A percentile compares a stretch with the other conserved stretches of the same genome.
Conservation (phyloP, 2,329 filamentous ascomycete species). For the Fusarium keratoplasticum region DNA sequence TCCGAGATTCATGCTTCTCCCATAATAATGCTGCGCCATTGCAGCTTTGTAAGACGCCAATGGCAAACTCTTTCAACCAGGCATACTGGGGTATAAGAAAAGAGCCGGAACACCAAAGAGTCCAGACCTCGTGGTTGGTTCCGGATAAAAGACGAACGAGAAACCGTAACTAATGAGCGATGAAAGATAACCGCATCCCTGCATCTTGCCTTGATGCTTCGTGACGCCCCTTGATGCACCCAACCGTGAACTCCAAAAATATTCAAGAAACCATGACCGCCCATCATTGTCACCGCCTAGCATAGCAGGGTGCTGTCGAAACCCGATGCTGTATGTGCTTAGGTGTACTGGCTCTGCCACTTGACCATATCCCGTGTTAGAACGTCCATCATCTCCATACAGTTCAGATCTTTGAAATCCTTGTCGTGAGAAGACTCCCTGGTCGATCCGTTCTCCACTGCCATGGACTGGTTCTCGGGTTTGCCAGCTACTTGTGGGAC, state of each 20-base stretch:
- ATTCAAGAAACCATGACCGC: slow-evolving; percentile 6
- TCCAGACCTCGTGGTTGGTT: slow-evolving; percentile 11
- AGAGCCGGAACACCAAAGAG: slow-evolving; percentile 20
- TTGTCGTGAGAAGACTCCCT: slow-evolving; percentile 47
- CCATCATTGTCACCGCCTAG: neutral
- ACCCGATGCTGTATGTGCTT: slow-evolving; percentile 19
- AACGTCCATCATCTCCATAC: slow-evolving; percentile 91
- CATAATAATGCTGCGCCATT: slow-evolving; percentile 15
- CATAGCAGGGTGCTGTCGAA: neutral
- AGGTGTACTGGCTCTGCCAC: slow-evolving; percentile 81
- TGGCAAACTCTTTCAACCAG: slow-evolving; percentile 16
- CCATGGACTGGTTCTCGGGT: slow-evolving; percentile 36
- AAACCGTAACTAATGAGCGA: slow-evolving; percentile 14
- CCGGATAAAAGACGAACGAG: slow-evolving; percentile 12
- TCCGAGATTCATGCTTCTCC: slow-evolving; percentile 12
- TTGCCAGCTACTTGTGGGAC: slow-evolving; percentile 53
- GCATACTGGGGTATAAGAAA: slow-evolving; percentile 32
- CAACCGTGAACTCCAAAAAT: slow-evolving; percentile 37
- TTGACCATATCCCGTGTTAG: slow-evolving; percentile 83
- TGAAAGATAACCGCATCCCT: slow-evolving; percentile 23
- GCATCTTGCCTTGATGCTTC: slow-evolving; percentile 37
- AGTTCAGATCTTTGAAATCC: slow-evolving; percentile 81
- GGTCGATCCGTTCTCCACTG: slow-evolving; percentile 41
- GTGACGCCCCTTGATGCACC: slow-evolving; percentile 40
- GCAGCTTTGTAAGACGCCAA: slow-evolving; percentile 26